Conservation (phyloP, 108 stramenopile species). For the Fistulifera pelliculosa region DNA sequence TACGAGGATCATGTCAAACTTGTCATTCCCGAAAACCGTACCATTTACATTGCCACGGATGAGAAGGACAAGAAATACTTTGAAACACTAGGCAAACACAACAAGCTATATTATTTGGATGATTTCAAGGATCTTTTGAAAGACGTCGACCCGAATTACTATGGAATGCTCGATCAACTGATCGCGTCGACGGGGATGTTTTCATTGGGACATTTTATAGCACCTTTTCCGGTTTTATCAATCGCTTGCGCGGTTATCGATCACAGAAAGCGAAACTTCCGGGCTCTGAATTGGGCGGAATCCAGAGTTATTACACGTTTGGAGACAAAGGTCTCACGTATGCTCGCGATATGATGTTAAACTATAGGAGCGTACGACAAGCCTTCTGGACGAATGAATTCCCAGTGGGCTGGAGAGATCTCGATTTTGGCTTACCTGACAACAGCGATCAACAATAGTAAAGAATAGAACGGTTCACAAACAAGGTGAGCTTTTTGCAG, state of each 20-base stretch:
- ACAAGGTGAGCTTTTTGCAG: no score
- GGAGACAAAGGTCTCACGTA: slow-evolving; percentile 9
- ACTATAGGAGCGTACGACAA: slow-evolving; percentile 1
- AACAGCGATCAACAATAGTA: slow-evolving; percentile 26
- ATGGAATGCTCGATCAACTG: slow-evolving; percentile 70
- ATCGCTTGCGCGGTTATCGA: slow-evolving; percentile 73
- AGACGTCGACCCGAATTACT: slow-evolving; percentile 45
- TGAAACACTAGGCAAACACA: slow-evolving; percentile 30
- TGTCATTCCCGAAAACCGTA: neutral
- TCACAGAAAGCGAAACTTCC: slow-evolving; percentile 43
- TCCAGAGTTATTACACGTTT: slow-evolving; percentile 47
- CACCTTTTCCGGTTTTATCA: slow-evolving; percentile 71
- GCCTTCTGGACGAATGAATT: slow-evolving; percentile 46
- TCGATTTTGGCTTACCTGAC: slow-evolving; percentile 48
- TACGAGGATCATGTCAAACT: slow-evolving; percentile 9
- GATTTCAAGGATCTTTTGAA: slow-evolving; percentile 40
- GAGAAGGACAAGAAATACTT: slow-evolving; percentile 57
- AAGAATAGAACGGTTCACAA: no score
- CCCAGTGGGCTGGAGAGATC: slow-evolving; percentile 72
- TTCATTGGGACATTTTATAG: slow-evolving; percentile 74
- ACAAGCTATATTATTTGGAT: slow-evolving; percentile 50
- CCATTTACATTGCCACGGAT: slow-evolving; percentile 62
- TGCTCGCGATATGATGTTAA: slow-evolving; percentile 2
- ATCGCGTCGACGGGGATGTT: slow-evolving; percentile 66
- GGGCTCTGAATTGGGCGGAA: slow-evolving; percentile 43